These are phyloP conservation scores for Yamadazyma takamatsuzukensis DNA, from an alignment of 805 yeast genomes.

Conservation along the genomic window DNA sequence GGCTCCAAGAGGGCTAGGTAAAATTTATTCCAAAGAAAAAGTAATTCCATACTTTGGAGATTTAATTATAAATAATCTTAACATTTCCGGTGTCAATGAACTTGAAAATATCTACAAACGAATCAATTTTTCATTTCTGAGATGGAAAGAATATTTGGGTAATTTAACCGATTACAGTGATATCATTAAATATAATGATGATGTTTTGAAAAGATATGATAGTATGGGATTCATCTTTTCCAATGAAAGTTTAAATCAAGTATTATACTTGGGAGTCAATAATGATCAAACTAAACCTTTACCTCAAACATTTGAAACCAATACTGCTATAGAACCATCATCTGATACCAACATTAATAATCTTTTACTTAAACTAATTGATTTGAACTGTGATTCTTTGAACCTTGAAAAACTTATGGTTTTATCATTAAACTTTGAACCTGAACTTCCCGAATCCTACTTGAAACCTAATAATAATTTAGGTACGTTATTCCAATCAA, in stretches of 20 bases:
- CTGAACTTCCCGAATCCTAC: slow-evolving; percentile 46
- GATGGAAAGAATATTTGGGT: slow-evolving; percentile 76
- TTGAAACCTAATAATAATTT: slow-evolving; percentile 12
- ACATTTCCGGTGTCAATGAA: slow-evolving; percentile 40
- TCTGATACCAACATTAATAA: slow-evolving; percentile 21
- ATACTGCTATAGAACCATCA: background rate
- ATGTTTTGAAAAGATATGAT: slow-evolving; percentile 37
- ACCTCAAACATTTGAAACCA: slow-evolving; percentile 9
- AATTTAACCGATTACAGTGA: slow-evolving; percentile 44
- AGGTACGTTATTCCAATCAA: background rate
- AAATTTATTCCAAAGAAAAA: slow-evolving; percentile 64
- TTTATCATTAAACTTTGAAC: slow-evolving; percentile 61
- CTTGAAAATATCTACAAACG: slow-evolving; percentile 65
- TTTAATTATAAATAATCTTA: slow-evolving; percentile 48
- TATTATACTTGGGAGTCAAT: slow-evolving; percentile 37
- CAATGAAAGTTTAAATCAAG: slow-evolving; percentile 42
- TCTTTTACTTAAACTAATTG: slow-evolving; percentile 44
- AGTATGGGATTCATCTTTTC: slow-evolving; percentile 41
- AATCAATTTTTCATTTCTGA: slow-evolving; percentile 65
- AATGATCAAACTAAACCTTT: slow-evolving; percentile 23
- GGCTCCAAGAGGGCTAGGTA: slow-evolving; percentile 86
- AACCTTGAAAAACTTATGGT: slow-evolving; percentile 57
- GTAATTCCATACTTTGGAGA: slow-evolving; percentile 93
- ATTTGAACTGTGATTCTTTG: slow-evolving; percentile 35
- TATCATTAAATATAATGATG: slow-evolving; percentile 37